Base-by-base conservation (phyloP, 495 filamentous ascomycete species). In the Aspergillus asperescens region DNA sequence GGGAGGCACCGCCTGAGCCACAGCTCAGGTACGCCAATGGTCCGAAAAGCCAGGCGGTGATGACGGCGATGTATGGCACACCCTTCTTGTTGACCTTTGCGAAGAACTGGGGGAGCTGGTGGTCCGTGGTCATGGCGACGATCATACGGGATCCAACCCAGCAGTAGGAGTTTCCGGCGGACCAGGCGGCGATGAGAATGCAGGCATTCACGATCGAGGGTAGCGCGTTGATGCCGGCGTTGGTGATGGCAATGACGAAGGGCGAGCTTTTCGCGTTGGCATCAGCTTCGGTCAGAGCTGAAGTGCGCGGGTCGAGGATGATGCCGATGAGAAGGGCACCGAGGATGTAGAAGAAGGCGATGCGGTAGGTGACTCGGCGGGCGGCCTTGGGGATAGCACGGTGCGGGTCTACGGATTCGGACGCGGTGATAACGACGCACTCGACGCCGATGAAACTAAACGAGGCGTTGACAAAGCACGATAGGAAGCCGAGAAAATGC, bases 331-430 rank as follows among this genome's bases (percentile, higher is more conserved):
- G 67, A 32, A 82, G 71, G 12, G 75, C 70, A 8, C 74, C 74
- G 13, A 77, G 55, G 16, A 76, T 65, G 68, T 93, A 94, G 73
- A 95, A 93, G 62, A 92, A 77, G 32, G 82, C 60, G 62, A 95
- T 88, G 48, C 89, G 84, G 76, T 85, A 87, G 68, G 93, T 91
- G 23, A 88, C 84, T 51, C 87, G 81, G 25, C 81, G 83, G 4
- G 83, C 81, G n/a, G 89, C 89, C 58, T 79, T 78, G 32, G 89
- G 89, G 48, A 94, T 84, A 31, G 83, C 83, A 55, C 77, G 77
- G 34, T 81, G 72, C 0, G 89, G 89, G 58, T 88, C 86, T n/a
- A 76, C 76, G 7, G 87, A 82, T 66, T 95, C 89, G 52, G 87
- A 86, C 10, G 86, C 89, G 0, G 89, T 85, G 12, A 93, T 77